Base-by-base conservation (phyloP, 345 rosid genomes). In the Boechera retrofracta region DNA sequence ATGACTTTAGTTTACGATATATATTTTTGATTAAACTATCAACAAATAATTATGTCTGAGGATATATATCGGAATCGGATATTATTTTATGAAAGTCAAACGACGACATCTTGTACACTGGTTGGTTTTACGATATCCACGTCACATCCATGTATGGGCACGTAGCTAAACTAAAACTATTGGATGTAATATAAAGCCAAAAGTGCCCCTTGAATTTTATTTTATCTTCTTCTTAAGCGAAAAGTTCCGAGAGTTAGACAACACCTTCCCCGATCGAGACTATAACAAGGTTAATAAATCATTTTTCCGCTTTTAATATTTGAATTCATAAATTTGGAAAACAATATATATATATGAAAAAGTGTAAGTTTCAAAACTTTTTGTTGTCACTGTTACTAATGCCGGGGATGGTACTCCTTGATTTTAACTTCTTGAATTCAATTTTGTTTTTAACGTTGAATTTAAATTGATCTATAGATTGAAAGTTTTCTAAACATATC, bases 1-100 rank as follows among this genome's bases (percentile, higher is more conserved):
- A 68, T 52, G 79, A 68, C 56, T 73, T 38, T 9, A 38, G 42
- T 38, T 38, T 10, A 32, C 61, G 5, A 58, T 48, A 29, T 39
- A 59, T 3, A 70, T 44, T 39, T 10, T 18, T 26, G 24, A 45
- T 31, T 58, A 38, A 38, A 49, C 13, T 49, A 38, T 64, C 9
- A 42, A 32, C 64, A 24, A 48, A 42, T 57, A 21, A 57, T 10
- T 39, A 16, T 51, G 33, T 67, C 8, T 49, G 24, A 60, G 12
- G 11, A 29, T 12, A 60, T 49, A 29, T 12, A 60, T 49, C 28
- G 45, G 12, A 39, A 60, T 49, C 28, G 45, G 12, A 39, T 67
- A 59, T 47, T 73, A 58, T 48, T 73, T 4, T 52, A 62, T 55
- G 5, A 62, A 69, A 76, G 80, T 76, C 75, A 76, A 69, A 42